These are phyloP conservation scores for Cutaneotrichosporon sp. DNA, from an alignment of 1,284 basidiomycete species.

Conservation along the genomic window DNA sequence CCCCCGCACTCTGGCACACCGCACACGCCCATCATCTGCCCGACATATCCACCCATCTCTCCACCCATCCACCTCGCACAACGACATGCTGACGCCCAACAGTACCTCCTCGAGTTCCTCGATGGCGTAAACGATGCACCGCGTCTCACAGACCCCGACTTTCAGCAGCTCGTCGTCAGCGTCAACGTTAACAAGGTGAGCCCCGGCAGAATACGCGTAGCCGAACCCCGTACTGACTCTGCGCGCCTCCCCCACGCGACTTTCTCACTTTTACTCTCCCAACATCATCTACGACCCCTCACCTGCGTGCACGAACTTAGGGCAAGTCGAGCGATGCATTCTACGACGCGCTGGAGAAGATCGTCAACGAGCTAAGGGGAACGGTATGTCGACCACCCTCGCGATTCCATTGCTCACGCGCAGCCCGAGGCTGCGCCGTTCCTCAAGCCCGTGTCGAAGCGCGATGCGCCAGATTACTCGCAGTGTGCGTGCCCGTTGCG, in stretches of 20 bases:
- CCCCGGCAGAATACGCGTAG: constrained; percentile 14
- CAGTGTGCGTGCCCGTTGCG: constrained; percentile 61
- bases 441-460: constrained; percentile 80
- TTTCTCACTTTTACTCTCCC: not conserved
- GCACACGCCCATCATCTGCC: not conserved
- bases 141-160: constrained; percentile 49
- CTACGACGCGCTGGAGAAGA: constrained; percentile 84
- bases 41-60: not conserved
- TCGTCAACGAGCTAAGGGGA: constrained; percentile 78
- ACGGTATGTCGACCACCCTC: constrained; percentile 59
- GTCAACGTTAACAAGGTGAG: constrained; percentile 54
- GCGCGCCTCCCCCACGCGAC: not conserved
- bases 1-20: not conserved
- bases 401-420: not conserved
- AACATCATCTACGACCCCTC: not conserved
- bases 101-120: constrained; percentile 56
- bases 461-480: constrained; percentile 87
- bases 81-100: constrained; percentile 26
- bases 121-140: constrained; percentile 51
- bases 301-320: not conserved
- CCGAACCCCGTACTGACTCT: constrained; percentile 11
- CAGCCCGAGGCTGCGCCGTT: constrained; percentile 86
- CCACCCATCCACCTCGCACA: not conserved
- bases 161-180: constrained; percentile 53
- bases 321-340: constrained; percentile 78